Percentiles rank a stretch among this genome's conserved stretches.
These are phyloP conservation scores for Kwoniella sp. DNA, from an alignment of 768 basidiomycete genomes.

Conservation along the genomic window DNA sequence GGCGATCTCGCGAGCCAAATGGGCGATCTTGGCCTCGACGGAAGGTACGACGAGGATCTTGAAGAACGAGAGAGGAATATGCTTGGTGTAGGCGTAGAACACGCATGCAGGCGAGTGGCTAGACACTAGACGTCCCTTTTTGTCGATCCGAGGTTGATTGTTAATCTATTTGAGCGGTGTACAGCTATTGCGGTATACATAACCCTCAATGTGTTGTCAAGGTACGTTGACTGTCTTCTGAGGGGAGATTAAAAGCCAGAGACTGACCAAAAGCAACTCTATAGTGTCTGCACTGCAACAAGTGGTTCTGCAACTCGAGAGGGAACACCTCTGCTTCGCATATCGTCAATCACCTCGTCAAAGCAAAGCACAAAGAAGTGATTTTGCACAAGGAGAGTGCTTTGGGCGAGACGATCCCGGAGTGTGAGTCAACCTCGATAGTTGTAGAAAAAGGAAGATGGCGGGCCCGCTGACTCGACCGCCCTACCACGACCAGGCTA, in stretches of 20 bases:
- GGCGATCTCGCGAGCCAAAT: conserved; percentile 28
- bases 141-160: neutral
- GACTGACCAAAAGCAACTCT: conserved; percentile 2
- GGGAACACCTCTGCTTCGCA: conserved; percentile 98
- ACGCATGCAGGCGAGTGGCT: conserved; percentile 61
- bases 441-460: neutral
- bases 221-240: conserved; percentile 40
- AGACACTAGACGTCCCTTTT: neutral
- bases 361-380: conserved; percentile 99
- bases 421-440: conserved; percentile 63
- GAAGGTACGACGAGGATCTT: conserved; percentile 37
- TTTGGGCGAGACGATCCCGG: conserved; percentile 93
- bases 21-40: conserved; percentile 23
- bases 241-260: too few species aligned
- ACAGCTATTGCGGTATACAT: conserved; percentile 96
- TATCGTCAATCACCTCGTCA: conserved; percentile 98
- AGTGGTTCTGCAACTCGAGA: conserved; percentile 90
- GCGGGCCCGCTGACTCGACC: neutral
- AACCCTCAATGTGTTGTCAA: conserved; percentile 96
- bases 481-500: conserved; percentile 60
- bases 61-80: conserved; percentile 34
- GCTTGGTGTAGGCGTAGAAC: conserved; percentile 56
- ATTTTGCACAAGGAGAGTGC: conserved; percentile 93
- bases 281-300: conserved; percentile 55
- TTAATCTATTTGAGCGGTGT: neutral